Conservation (phyloP, 1,284 basidiomycete genomes). For the Ganoderma lingzhi region DNA sequence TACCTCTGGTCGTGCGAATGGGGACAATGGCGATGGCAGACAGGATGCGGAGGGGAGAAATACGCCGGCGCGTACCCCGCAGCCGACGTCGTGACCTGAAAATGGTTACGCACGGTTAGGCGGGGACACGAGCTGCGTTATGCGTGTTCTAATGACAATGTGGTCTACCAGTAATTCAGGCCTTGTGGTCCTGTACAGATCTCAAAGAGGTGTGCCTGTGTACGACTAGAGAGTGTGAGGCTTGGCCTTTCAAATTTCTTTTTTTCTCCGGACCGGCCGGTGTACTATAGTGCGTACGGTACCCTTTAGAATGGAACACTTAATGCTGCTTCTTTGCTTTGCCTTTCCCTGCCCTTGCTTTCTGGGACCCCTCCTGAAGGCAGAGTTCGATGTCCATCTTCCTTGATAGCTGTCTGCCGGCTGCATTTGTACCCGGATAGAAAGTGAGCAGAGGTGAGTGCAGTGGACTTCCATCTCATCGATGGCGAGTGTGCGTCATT, state of each 20-base stretch:
- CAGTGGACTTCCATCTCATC: not conserved
- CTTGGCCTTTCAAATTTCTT: not conserved
- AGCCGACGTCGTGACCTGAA: conserved; percentile 16
- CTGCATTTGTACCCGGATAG: not conserved
- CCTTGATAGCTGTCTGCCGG: not conserved
- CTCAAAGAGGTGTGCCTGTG: conserved; percentile 16
- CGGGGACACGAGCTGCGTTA: not conserved
- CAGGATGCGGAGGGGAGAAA: not conserved
- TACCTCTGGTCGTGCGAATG: not conserved
- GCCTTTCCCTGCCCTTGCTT: not conserved
- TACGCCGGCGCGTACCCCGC: conserved; percentile 20
- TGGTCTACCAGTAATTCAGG: not conserved
- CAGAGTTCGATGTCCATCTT: not conserved
- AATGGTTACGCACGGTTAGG: not conserved
- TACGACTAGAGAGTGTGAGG: conserved; percentile 3
- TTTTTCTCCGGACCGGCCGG: not conserved
- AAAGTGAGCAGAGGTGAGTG: too few relatives aligned
- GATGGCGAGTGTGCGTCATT: not conserved
- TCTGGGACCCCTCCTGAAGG: not conserved
- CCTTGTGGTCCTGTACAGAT: not conserved
- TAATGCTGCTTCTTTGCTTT: not conserved
- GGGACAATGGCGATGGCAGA: not conserved
- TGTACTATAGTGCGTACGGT: conserved; percentile 22
- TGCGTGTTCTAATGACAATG: not conserved
- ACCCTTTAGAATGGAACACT: conserved; percentile 7